Percentiles rank a stretch among this genome's conserved stretches.
Conservation (phyloP, 768 basidiomycete species). For the Lentinula edodes region DNA sequence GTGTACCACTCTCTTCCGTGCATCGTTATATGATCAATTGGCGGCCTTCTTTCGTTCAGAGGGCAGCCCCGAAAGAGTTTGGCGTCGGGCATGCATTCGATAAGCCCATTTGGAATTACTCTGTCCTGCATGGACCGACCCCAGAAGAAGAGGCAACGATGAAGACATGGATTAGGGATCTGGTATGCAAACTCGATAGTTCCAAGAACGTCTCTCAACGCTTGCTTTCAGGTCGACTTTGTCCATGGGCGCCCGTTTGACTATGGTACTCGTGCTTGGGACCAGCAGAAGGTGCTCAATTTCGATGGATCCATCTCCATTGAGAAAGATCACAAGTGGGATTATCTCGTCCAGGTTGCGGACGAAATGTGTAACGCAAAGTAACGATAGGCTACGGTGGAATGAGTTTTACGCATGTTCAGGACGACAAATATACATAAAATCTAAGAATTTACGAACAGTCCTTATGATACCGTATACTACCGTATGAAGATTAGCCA, state of each 20-base stretch:
- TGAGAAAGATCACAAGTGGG: constrained; percentile 7
- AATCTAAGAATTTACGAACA: too few relatives aligned
- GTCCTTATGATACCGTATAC: too few relatives aligned
- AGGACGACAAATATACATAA: too few relatives aligned
- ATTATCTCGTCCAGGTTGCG: constrained; percentile 5
- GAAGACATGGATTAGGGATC: constrained; percentile 7
- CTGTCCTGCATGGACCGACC: constrained; percentile 7
- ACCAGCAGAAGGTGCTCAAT: constrained; percentile 5
- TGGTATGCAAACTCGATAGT: neutral
- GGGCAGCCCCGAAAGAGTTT: neutral
- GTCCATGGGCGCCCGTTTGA: neutral
- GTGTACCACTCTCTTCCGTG: constrained; percentile 6
- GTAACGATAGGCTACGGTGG: neutral
- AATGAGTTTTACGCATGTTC: neutral
- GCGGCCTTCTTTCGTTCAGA: constrained; percentile 3
- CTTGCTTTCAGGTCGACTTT: neutral
- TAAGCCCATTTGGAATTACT: constrained; percentile 9
- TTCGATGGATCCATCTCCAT: neutral
- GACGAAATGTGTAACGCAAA: constrained; percentile 6
- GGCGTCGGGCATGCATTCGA: constrained; percentile 7
- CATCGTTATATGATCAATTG: constrained; percentile 8
- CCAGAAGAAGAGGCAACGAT: constrained; percentile 7
- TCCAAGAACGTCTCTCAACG: neutral
- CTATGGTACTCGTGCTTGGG: constrained; percentile 6
- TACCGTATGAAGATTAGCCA: too few relatives aligned